Conservation (phyloP, 2,329 filamentous ascomycete species). For the Hawksworthiomyces lignivorus region DNA sequence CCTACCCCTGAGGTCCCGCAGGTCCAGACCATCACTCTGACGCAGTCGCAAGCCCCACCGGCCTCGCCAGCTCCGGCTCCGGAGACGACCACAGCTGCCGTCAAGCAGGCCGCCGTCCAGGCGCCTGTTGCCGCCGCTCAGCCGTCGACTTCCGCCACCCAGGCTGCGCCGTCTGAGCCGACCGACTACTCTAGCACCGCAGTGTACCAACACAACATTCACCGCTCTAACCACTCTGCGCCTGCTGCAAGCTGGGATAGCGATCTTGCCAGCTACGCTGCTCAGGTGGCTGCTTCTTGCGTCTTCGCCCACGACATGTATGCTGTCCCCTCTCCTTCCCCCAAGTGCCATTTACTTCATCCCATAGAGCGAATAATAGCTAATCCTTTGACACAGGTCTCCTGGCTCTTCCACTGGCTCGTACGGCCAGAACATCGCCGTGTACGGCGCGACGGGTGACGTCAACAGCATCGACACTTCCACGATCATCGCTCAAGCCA, state of each 20-base stretch:
- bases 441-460: constrained; percentile 38
- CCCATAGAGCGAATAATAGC: not conserved
- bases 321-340: constrained; percentile 33
- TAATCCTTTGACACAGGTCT: constrained; percentile 31
- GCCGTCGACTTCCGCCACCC: constrained; percentile 1
- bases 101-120: not conserved
- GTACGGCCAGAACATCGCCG: constrained; percentile 92
- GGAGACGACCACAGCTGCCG: not conserved
- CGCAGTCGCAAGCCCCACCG: not conserved
- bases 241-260: constrained; percentile 57
- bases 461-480: constrained; percentile 39
- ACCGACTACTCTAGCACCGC: constrained; percentile 29
- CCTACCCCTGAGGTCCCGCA: not conserved
- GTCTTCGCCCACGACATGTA: constrained; percentile 71
- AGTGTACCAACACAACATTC: constrained; percentile 74
- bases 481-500: constrained; percentile 55
- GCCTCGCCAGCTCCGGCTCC: not conserved
- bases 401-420: constrained; percentile 45
- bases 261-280: constrained; percentile 56
- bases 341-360: too few relatives aligned
- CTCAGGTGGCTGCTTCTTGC: constrained; percentile 57
- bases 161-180: constrained; percentile 14
- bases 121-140: not conserved
- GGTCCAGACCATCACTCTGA: constrained; percentile 5
- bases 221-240: constrained; percentile 75